phyloP scores from a whole-genome alignment of 345 rosid genomes.

The Populus tremula region DNA sequence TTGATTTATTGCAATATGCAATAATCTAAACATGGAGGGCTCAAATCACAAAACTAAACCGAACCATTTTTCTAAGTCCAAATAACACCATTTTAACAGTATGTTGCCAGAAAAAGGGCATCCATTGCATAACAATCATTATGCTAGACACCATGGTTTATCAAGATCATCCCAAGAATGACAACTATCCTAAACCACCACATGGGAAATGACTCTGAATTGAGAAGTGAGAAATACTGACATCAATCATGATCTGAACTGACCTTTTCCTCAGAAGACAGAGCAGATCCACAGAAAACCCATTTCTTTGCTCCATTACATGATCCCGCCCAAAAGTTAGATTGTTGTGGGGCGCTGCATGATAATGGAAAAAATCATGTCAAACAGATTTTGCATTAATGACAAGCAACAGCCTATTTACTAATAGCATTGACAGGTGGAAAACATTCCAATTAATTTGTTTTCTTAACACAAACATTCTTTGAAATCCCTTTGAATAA shows the following conservation, averaged over 20 bases:
- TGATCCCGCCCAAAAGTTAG: slow-evolving; percentile 24
- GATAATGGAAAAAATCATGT: slow-evolving; percentile 1
- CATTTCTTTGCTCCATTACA: slow-evolving; percentile 36
- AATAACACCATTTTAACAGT: no score
- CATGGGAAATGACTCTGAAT: not conserved
- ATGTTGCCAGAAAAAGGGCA: no score
- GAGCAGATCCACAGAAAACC: slow-evolving; percentile 84
- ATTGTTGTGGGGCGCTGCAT: slow-evolving; percentile 43
- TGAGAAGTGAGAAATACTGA: not conserved
- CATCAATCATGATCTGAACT: slow-evolving; percentile 19
- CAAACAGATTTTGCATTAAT: no score
- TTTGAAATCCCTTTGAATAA: not conserved
- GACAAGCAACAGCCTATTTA: not conserved
- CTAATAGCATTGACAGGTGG: not conserved
- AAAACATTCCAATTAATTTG: not conserved
- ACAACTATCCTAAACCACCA: not conserved
- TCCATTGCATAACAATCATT: no score
- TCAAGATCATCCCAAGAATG: not conserved
- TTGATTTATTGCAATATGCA: no score
- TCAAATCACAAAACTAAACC: no score
- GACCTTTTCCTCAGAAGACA: slow-evolving; percentile 79
- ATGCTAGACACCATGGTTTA: not conserved
- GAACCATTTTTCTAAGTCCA: no score
- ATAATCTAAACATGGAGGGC: no score
- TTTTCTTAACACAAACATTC: not conserved